Evolutionary conservation across 306 rosid genomes (phyloP).

Genomic region (Quercus ilex): DNA sequence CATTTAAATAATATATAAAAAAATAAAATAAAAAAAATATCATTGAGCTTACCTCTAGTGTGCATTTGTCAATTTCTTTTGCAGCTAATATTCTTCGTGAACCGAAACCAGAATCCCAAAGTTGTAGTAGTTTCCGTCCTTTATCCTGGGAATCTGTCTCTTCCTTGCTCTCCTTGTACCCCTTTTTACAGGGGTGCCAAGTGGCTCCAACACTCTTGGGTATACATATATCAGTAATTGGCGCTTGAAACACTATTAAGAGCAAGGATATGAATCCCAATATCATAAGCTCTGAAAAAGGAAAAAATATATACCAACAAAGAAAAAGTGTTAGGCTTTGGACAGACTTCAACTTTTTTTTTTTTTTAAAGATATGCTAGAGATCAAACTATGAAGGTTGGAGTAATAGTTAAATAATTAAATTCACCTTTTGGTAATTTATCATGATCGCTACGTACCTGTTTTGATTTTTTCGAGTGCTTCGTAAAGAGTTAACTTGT

Average conservation of each 20-base stretch:
- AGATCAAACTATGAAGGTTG: no score
- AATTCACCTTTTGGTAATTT: no score
- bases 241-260: slow-evolving; percentile 31
- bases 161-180: no score
- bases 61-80: slow-evolving; percentile 27
- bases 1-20: no score
- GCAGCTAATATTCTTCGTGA: slow-evolving; percentile 32
- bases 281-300: slow-evolving; percentile 48
- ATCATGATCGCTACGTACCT: slow-evolving; percentile 17
- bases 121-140: slow-evolving; percentile 28
- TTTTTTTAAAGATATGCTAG: neutral
- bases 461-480: slow-evolving; percentile 54
- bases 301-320: neutral
- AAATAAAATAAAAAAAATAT: neutral
- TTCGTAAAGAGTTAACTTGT: slow-evolving; percentile 45
- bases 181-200: slow-evolving; percentile 41
- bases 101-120: slow-evolving; percentile 18
- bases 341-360: neutral
- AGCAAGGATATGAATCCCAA: slow-evolving; percentile 54
- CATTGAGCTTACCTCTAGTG: neutral
- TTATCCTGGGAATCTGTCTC: neutral
- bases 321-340: slow-evolving; percentile 7
- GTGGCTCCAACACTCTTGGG: slow-evolving; percentile 30
- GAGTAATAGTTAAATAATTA: no score
- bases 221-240: slow-evolving; percentile 29